Evolutionary conservation across 768 basidiomycete species (phyloP), one percentile per base, ranked within the genome.

Genomic region (Amanita inopinata): DNA sequence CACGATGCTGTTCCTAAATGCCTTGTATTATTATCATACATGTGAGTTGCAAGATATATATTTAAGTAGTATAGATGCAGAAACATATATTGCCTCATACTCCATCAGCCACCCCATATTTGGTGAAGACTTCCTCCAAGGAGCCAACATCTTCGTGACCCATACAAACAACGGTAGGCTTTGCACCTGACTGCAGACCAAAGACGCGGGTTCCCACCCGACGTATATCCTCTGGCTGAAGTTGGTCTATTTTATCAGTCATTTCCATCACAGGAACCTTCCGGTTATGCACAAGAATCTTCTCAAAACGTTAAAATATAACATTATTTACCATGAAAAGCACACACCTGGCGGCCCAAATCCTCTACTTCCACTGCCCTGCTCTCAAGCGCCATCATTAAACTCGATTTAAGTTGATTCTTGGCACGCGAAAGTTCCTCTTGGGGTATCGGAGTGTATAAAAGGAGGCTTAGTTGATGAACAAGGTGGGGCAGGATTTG

Each of bases 321-420:
- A 31, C 43, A 9, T 24, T 14, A 2, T 39, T 38, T 1, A 40
- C 31, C 37, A 40, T 35, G 14, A 38, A 11, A 38, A 38, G 43
- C 30, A 22, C 35, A 18, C 52, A 81, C 83, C 76, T 96, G 93
- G 45, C 94, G 73, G 24, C 93, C 93, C 4, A 96, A 71, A 59
- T 96, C 88, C 56, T 90, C 87, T 6, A 92, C 87, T 53, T 83
- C 83, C 3, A 90, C 74, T 10, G 84, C 73, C 23, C 85, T 66
- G 54, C 86, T 90, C 63, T 96, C 92, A 33, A 97, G 62, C 2
- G 90, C 87, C 94, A 98, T 98, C 68, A 91, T 86, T 49, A 98
- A 63, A 37, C 80, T 83, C 17, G 83, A 85, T 60, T 90, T 90
- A 48, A 98, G 77, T 69, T 97, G 93, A 56, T 97, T 97, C 69